Conservation (phyloP, 2,329 filamentous ascomycete genomes). For the Incumbomyces delicatus region DNA sequence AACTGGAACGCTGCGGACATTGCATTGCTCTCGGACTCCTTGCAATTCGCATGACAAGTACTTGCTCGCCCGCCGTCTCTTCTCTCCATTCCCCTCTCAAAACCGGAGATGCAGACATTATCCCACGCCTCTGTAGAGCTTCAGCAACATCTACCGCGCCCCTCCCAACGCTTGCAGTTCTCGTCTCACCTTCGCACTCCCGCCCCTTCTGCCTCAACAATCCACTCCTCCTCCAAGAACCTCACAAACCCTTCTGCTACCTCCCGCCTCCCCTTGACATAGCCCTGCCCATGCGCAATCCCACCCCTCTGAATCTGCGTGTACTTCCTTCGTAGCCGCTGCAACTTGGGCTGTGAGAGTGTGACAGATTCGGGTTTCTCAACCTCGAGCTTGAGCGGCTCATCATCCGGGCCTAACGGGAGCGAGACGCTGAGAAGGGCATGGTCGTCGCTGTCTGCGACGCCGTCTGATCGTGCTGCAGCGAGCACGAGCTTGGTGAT, state of each 20-base stretch:
- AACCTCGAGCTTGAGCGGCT: slow-evolving; percentile 5
- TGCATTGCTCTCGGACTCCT: too few species aligned
- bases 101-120: too few species aligned
- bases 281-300: slow-evolving; percentile 26
- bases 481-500: slow-evolving; percentile 17
- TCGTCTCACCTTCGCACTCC: too few species aligned
- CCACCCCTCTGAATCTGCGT: slow-evolving; percentile 33
- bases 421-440: slow-evolving; percentile 10
- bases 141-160: too few species aligned
- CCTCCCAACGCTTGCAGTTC: too few species aligned
- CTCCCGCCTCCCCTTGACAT: slow-evolving; percentile 26
- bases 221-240: slow-evolving; percentile 36
- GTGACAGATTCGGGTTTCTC: slow-evolving; percentile 17
- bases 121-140: too few species aligned
- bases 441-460: slow-evolving; percentile 10
- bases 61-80: too few species aligned
- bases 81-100: too few species aligned
- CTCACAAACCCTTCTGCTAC: slow-evolving; percentile 36
- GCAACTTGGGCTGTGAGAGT: slow-evolving; percentile 32
- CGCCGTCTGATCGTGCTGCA: slow-evolving; percentile 5
- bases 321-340: slow-evolving; percentile 37
- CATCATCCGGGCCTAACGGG: slow-evolving; percentile 2
- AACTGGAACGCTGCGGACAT: too few species aligned
- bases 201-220: slow-evolving; percentile 14
- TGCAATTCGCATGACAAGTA: too few species aligned